Base-by-base conservation (phyloP, 1,139 yeast species). In the Diutina neorugosa region DNA sequence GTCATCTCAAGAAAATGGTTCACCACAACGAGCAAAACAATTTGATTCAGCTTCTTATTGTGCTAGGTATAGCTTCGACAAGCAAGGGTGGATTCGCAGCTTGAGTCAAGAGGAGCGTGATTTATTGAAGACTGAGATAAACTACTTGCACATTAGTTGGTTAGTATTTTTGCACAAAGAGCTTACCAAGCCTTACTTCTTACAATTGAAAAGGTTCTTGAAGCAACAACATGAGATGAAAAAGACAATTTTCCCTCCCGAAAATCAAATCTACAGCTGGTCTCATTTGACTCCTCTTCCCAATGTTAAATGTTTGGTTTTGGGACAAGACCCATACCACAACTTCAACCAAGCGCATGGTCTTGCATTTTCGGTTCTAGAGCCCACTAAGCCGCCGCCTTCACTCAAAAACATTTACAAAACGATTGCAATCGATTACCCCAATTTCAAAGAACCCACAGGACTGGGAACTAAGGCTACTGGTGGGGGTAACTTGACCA, bases 261-360 rank as follows among this genome's bases (percentile, higher is more conserved):
- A 71, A 23, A 63, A 76, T 18, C 86, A 86, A 56, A 81, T 93
- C n/a, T 93, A 93, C 65, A 86, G 97, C 0, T 93, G 98, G 98
- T 84, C 96, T 1, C 79, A 90, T 51, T 74, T 84, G 40, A 89
- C 98, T 0, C 96, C 97, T 0, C 71, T 93, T 41, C 74, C 81
- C 5, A 66, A 77, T 1, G 86, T 91, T 34, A 84, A 82, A 62
- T 94, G 94, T 40, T 77, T 93, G 3, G 76, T 94, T 18, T 71
- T 94, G 50, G 99, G 99, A 1, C 99, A 93, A 65, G 99, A 93
- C 65, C 99, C 99, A 0, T 93, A 93, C 64, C 98, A 94, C 66
- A 90, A 90, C 63, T 69, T 68, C 60, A 86, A 87, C 62, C 98
- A 93, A 65, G 99, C 99, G 0, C 98, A 93, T 63, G 99, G 99